These are phyloP conservation scores for Dendrocalamus latiflorus DNA, from an alignment of 202 grass and related monocot species.

Conservation along the genomic window DNA sequence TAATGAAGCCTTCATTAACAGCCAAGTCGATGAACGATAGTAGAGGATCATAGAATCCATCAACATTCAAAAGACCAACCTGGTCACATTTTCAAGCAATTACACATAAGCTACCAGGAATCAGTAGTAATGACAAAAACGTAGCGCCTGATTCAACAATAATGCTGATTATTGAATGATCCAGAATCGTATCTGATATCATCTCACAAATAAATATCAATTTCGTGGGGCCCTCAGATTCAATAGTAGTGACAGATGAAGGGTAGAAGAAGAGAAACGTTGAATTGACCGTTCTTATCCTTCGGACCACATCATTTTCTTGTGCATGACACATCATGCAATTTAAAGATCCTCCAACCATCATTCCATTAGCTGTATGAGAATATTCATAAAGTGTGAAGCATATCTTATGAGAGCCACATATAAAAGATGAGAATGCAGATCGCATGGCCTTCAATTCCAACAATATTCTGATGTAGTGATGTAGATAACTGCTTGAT, in stretches of 20 bases:
- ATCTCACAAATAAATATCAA: conserved; percentile 9
- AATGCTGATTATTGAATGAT: conserved; percentile 14
- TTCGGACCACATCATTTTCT: conserved; percentile 8
- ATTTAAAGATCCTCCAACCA: conserved; percentile 31
- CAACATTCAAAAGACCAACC: conserved; percentile 93
- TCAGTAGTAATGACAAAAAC: neutral
- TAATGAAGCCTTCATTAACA: conserved; percentile 82
- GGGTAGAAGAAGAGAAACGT: neutral
- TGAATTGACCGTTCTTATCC: conserved; percentile 21
- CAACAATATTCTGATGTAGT: neutral
- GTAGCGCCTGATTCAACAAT: neutral
- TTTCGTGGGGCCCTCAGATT: neutral
- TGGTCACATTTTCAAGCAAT: conserved; percentile 29
- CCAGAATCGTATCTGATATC: conserved; percentile 44
- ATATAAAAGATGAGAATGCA: conserved; percentile 32
- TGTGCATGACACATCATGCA: conserved; percentile 1
- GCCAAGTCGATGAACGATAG: conserved; percentile 89
- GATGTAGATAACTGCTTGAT: conserved; percentile 6
- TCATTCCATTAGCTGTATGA: conserved; percentile 18
- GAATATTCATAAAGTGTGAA: conserved; percentile 26
- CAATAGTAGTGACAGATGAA: conserved; percentile 35
- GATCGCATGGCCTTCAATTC: conserved; percentile 18
- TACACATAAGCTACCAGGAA: neutral
- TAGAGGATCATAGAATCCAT: conserved; percentile 83
- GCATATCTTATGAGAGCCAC: conserved; percentile 9